Evolutionary conservation across 805 yeast genomes (phyloP).

Genomic region (Wickerhamomyces sydowiorum): DNA sequence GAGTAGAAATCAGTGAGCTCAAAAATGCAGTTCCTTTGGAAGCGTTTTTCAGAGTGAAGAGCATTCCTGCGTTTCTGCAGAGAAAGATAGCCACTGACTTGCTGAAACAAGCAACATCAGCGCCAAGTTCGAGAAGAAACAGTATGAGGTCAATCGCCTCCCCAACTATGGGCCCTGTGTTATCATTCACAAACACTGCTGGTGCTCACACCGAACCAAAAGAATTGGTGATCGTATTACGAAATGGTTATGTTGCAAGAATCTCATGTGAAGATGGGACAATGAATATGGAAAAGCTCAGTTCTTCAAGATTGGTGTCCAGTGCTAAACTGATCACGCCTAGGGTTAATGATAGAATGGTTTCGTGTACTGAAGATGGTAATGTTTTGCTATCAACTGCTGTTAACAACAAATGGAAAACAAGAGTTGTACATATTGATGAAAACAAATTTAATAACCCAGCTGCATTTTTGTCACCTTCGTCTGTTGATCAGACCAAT

Average conservation of each 20-base stretch:
- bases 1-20: constrained; percentile 31
- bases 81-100: constrained; percentile 24
- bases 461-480: background rate
- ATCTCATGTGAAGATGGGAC: constrained; percentile 46
- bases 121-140: constrained; percentile 28
- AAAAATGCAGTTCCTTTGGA: constrained; percentile 39
- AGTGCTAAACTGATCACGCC: constrained; percentile 62
- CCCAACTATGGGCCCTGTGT: constrained; percentile 14
- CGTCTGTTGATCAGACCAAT: background rate
- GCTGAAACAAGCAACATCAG: constrained; percentile 7
- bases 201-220: constrained; percentile 14
- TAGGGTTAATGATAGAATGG: constrained; percentile 66
- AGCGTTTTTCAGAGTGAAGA: constrained; percentile 53
- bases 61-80: constrained; percentile 37
- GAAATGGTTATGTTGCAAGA: constrained; percentile 43
- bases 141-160: constrained; percentile 23
- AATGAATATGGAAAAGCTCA: constrained; percentile 27
- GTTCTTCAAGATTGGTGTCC: constrained; percentile 33
- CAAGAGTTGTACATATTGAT: constrained; percentile 42
- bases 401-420: constrained; percentile 61
- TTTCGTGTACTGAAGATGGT: constrained; percentile 44
- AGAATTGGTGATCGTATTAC: constrained; percentile 47
- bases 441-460: constrained; percentile 30
- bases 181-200: constrained; percentile 18
- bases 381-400: constrained; percentile 53